These are phyloP conservation scores for Patellifolia procumbens DNA, from an alignment of 179 eudicot genomes.

Conservation along the genomic window DNA sequence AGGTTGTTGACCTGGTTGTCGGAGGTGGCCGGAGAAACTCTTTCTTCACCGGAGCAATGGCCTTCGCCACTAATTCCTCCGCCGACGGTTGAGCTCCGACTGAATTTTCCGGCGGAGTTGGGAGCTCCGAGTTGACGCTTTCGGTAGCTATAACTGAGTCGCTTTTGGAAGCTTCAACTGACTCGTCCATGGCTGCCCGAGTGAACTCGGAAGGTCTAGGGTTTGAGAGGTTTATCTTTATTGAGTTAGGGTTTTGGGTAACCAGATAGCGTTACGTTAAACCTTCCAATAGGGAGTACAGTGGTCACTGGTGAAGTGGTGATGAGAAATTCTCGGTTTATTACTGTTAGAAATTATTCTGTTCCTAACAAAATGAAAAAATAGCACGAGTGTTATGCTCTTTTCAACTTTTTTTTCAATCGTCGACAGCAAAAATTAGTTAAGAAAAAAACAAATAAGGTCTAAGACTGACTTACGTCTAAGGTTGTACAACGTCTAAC, in stretches of 20 bases:
- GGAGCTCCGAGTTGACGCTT: background rate
- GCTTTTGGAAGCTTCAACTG: background rate
- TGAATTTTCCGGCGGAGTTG: background rate
- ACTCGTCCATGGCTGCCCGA: constrained; percentile 28
- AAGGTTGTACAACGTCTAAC: too few relatives aligned
- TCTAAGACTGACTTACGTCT: too few relatives aligned
- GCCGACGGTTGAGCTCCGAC: constrained; percentile 24
- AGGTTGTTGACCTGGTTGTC: constrained; percentile 23
- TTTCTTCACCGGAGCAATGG: constrained; percentile 82
- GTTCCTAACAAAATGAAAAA: too few relatives aligned
- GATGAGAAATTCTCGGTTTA: too few relatives aligned
- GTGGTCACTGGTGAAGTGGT: too few relatives aligned
- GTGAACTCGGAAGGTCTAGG: constrained; percentile 27
- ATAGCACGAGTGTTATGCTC: too few relatives aligned
- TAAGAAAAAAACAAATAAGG: too few relatives aligned
- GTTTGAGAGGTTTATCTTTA: background rate
- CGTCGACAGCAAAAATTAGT: too few relatives aligned
- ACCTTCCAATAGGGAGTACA: too few relatives aligned
- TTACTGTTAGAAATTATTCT: too few relatives aligned
- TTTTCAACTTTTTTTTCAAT: too few relatives aligned
- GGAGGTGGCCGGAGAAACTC: constrained; percentile 77
- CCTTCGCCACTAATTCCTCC: constrained; percentile 73
- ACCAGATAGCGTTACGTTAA: too few relatives aligned
- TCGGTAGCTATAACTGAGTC: background rate
- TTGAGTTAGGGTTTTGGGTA: constrained; percentile 27